Conservation (phyloP, 805 yeast species). For the Kregervanrija delftensis region DNA sequence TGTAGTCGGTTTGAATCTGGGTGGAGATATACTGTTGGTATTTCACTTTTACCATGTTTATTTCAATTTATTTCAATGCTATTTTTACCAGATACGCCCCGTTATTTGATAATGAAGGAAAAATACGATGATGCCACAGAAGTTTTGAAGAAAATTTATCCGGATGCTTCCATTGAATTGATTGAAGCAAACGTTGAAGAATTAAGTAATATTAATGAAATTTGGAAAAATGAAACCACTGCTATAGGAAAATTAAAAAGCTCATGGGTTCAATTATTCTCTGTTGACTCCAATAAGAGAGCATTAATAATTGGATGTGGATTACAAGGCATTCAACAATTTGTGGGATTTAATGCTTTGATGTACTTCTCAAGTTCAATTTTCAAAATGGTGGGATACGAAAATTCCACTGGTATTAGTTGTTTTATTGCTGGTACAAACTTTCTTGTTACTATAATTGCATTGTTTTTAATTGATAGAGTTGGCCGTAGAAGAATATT, state of each 20-base stretch:
- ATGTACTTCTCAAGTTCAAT: slow-evolving; percentile 53
- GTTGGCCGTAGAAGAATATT: slow-evolving; percentile 47
- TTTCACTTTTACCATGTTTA: slow-evolving; percentile 46
- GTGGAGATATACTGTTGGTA: slow-evolving; percentile 46
- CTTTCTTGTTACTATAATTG: slow-evolving; percentile 44
- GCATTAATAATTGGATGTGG: slow-evolving; percentile 51
- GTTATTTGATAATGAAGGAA: slow-evolving; percentile 42
- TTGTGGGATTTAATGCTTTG: slow-evolving; percentile 51
- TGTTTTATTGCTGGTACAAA: slow-evolving; percentile 51
- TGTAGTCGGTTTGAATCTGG: slow-evolving; percentile 36
- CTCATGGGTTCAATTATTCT: slow-evolving; percentile 36
- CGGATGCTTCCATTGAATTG: slow-evolving; percentile 29
- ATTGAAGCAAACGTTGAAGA: slow-evolving; percentile 39
- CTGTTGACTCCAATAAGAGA: slow-evolving; percentile 38
- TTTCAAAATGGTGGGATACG: slow-evolving; percentile 45
- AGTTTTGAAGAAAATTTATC: slow-evolving; percentile 35
- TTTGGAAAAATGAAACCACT: slow-evolving; percentile 17
- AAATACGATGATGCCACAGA: slow-evolving; percentile 31
- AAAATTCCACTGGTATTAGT: slow-evolving; percentile 46
- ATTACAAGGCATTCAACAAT: slow-evolving; percentile 49
- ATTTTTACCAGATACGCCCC: slow-evolving; percentile 50
- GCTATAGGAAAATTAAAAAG: slow-evolving; percentile 21
- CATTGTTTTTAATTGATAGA: slow-evolving; percentile 41
- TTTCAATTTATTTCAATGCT: slow-evolving; percentile 39
- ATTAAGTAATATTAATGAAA: slow-evolving; percentile 28